A percentile compares a stretch with the other conserved stretches of the same genome.
These are phyloP conservation scores for Nothophaeocryptopus gaeumannii DNA, from an alignment of 2,329 filamentous ascomycete genomes.

Conservation along the genomic window DNA sequence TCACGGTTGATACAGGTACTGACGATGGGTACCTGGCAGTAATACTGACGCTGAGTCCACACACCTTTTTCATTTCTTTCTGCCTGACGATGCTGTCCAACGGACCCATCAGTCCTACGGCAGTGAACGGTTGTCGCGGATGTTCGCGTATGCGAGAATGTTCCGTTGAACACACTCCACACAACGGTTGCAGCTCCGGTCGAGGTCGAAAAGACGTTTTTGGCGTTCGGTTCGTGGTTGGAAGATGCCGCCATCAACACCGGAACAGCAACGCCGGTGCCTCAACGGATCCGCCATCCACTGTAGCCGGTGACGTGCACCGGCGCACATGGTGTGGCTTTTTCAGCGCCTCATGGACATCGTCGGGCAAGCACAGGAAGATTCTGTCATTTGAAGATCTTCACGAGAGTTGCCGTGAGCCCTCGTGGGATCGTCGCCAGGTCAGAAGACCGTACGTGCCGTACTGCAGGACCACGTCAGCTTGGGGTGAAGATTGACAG, in stretches of 20 bases:
- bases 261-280: slow-evolving; percentile 1
- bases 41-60: background rate
- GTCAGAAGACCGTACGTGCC: slow-evolving; percentile 14
- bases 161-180: slow-evolving; percentile 4
- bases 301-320: background rate
- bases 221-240: slow-evolving; percentile 4
- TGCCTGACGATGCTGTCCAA: slow-evolving; percentile 9
- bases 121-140: background rate
- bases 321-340: slow-evolving; percentile 21
- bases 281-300: background rate
- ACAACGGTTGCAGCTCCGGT: slow-evolving; percentile 3
- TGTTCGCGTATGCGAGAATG: slow-evolving; percentile 6
- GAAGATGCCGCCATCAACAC: background rate
- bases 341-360: slow-evolving; percentile 5
- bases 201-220: background rate
- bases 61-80: slow-evolving; percentile 7
- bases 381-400: slow-evolving; percentile 16
- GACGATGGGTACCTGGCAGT: slow-evolving; percentile 15
- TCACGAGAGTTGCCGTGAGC: slow-evolving; percentile 8
- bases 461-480: slow-evolving; percentile 23
- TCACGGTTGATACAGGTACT: slow-evolving; percentile 18
- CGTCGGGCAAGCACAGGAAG: slow-evolving; percentile 2
- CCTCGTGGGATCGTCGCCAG: slow-evolving; percentile 14
- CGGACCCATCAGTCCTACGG: slow-evolving; percentile 1
- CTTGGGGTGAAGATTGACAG: slow-evolving; percentile 10